Conservation (phyloP, 108 stramenopile species). For the Cyclotella cryptica region DNA sequence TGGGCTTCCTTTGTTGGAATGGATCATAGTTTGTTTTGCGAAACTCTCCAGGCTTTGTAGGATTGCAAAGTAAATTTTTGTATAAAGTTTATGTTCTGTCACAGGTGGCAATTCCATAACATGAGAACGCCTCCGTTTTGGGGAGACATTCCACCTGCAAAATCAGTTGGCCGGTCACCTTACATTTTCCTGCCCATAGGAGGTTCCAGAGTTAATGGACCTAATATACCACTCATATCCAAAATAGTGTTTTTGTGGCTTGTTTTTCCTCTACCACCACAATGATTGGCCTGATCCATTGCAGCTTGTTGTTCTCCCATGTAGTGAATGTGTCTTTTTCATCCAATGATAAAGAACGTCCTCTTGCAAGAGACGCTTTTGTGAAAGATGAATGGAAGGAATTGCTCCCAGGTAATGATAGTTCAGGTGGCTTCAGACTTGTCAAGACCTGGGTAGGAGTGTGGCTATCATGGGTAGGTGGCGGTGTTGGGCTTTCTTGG, state of each 20-base stretch:
- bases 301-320: conserved; percentile 61
- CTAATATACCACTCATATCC: conserved; percentile 80
- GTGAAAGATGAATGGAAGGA: conserved; percentile 31
- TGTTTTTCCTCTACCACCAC: conserved; percentile 79
- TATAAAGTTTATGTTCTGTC: too few species aligned
- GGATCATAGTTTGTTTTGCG: conserved; percentile 54
- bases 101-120: conserved; percentile 27
- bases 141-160: neutral
- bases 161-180: neutral
- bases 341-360: conserved; percentile 50
- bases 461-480: too few species aligned
- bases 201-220: conserved; percentile 22
- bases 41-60: conserved; percentile 52
- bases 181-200: neutral
- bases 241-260: conserved; percentile 80
- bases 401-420: conserved; percentile 24
- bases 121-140: neutral
- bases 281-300: conserved; percentile 75
- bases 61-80: conserved; percentile 47
- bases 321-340: conserved; percentile 43
- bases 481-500: too few species aligned
- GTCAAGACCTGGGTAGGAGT: conserved; percentile 38
- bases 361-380: conserved; percentile 11
- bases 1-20: conserved; percentile 26
- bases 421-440: conserved; percentile 18